Conservation (phyloP, 2,329 filamentous ascomycete species). For the Cadophora sp. region DNA sequence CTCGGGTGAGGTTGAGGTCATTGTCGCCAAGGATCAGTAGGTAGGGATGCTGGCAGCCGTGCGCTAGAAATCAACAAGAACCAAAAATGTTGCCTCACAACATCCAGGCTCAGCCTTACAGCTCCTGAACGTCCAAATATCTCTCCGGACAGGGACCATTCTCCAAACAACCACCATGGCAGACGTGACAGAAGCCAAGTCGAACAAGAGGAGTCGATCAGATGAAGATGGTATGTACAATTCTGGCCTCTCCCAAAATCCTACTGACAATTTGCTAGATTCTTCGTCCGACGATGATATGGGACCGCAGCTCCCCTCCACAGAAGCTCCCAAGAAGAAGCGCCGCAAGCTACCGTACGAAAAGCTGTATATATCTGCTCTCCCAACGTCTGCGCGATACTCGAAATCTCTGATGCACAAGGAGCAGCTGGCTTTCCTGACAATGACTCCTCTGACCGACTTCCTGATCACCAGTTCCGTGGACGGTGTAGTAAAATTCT, state of each 20-base stretch:
- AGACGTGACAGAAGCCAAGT: slow-evolving; percentile 46
- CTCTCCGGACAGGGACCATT: neutral
- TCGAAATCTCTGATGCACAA: slow-evolving; percentile 98
- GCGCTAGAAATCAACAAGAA: slow-evolving; percentile 1
- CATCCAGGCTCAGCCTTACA: slow-evolving; percentile 14
- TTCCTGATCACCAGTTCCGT: slow-evolving; percentile 94
- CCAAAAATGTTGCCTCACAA: neutral
- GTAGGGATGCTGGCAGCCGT: slow-evolving; percentile 1
- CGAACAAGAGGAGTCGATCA: slow-evolving; percentile 62
- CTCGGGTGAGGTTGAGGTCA: neutral
- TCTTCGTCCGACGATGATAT: slow-evolving; percentile 87
- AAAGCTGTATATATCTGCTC: slow-evolving; percentile 90
- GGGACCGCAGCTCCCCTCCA: slow-evolving; percentile 86
- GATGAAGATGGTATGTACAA: slow-evolving; percentile 48
- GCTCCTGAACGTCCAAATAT: neutral
- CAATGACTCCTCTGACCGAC: slow-evolving; percentile 88
- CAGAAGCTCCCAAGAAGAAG: slow-evolving; percentile 85
- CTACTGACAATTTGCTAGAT: slow-evolving; percentile 37
- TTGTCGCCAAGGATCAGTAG: neutral
- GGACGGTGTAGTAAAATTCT: slow-evolving; percentile 98
- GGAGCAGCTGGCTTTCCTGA: slow-evolving; percentile 88
- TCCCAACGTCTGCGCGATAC: slow-evolving; percentile 83
- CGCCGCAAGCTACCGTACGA: slow-evolving; percentile 90
- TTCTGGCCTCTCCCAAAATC: neutral
- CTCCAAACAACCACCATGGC: slow-evolving; percentile 42